phyloP scores from a whole-genome alignment of 148 eudicot genomes.

The Fallopia convolvulus region DNA sequence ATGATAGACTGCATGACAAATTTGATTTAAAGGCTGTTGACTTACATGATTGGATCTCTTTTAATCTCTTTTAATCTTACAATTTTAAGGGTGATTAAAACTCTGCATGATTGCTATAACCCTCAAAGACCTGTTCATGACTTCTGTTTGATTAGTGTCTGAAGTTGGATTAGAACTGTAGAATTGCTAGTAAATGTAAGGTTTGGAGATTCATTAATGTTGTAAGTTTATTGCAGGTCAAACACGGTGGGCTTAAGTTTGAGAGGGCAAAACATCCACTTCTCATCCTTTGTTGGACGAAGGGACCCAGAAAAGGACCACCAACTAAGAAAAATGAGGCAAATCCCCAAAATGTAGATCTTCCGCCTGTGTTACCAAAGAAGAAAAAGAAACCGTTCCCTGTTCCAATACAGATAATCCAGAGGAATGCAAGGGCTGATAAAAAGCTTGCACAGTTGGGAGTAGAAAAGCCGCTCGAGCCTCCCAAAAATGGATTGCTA shows the following conservation, averaged over 20 bases:
- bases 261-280: constrained; percentile 21
- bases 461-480: constrained; percentile 78
- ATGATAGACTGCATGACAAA: neutral
- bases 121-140: neutral
- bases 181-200: neutral
- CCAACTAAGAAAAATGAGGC: constrained; percentile 30
- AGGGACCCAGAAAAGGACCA: constrained; percentile 22
- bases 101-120: neutral
- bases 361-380: constrained; percentile 68
- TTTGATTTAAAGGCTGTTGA: neutral
- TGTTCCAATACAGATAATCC: constrained; percentile 65
- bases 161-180: neutral
- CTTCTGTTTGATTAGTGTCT: neutral
- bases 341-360: constrained; percentile 72
- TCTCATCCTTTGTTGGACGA: constrained; percentile 27
- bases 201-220: neutral
- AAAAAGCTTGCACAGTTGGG: constrained; percentile 80
- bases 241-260: constrained; percentile 20
- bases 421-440: constrained; percentile 52
- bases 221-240: constrained; percentile 23
- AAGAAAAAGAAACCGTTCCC: constrained; percentile 93
- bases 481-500: constrained; percentile 81
- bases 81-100: neutral
- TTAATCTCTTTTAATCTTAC: neutral
- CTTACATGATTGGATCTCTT: neutral